Percentiles rank a stretch among this genome's conserved stretches.
Conservation (phyloP, 2,329 filamentous ascomycete species). For the Apiospora arundinis region DNA sequence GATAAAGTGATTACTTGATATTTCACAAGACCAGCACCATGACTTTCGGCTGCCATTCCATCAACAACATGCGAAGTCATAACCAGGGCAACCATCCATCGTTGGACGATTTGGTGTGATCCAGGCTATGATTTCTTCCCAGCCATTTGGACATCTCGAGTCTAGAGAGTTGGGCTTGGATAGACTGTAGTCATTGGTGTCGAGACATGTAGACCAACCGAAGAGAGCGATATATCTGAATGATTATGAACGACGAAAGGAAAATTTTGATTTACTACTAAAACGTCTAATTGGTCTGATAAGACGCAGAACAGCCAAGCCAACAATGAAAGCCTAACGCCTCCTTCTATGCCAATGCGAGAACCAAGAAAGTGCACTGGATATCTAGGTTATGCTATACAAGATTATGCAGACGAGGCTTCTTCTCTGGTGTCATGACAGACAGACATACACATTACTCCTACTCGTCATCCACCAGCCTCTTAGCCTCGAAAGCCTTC, state of each 20-base stretch:
- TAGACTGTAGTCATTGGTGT: too few relatives aligned
- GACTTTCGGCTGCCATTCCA: too few relatives aligned
- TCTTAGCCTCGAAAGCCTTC: slow-evolving; percentile 53
- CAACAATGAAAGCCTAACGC: neutral
- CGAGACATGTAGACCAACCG: too few relatives aligned
- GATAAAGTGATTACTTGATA: too few relatives aligned
- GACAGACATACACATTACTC: slow-evolving; percentile 29
- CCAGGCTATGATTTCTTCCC: too few relatives aligned
- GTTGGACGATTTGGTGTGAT: too few relatives aligned
- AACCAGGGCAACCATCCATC: too few relatives aligned
- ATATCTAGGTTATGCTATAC: slow-evolving; percentile 19
- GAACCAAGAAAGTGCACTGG: neutral
- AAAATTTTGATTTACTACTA: neutral
- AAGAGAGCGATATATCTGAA: neutral
- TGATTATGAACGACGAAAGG: neutral
- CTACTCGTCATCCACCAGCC: slow-evolving; percentile 46
- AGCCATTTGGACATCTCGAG: too few relatives aligned
- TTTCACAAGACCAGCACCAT: too few relatives aligned
- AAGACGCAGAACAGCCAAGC: neutral
- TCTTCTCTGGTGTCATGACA: neutral
- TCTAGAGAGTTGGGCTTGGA: too few relatives aligned
- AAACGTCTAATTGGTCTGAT: slow-evolving; percentile 5
- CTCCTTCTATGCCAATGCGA: slow-evolving; percentile 10
- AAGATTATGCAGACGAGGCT: neutral
- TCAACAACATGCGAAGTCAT: too few relatives aligned